Evolutionary conservation across 129 eudicot genomes (phyloP).

Genomic region (Escallonia rubra): DNA sequence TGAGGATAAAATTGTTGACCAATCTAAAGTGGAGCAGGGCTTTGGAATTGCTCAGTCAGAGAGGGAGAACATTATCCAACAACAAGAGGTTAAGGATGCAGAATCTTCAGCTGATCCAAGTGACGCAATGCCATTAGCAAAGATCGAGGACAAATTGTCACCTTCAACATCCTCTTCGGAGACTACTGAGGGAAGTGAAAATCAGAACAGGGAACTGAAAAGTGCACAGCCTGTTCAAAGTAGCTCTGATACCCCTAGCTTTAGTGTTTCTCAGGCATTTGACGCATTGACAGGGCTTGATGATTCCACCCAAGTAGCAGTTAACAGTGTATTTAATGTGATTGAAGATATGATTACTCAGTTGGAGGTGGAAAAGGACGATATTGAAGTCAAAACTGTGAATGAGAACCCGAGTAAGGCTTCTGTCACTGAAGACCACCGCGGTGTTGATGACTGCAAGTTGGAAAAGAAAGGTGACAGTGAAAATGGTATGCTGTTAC

Average conservation of each 20-base stretch:
- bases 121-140: constrained; percentile 18
- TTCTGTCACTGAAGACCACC: constrained; percentile 18
- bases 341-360: constrained; percentile 91
- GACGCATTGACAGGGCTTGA: constrained; percentile 85
- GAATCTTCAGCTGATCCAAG: constrained; percentile 25
- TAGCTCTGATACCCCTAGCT: constrained; percentile 30
- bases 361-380: constrained; percentile 50
- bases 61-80: constrained; percentile 12
- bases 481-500: constrained; percentile 10
- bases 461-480: constrained; percentile 23
- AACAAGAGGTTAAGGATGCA: constrained; percentile 21
- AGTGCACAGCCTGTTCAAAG: constrained; percentile 31
- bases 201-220: constrained; percentile 43
- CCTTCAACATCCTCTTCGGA: constrained; percentile 41
- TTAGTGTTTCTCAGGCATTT: constrained; percentile 71
- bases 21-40: constrained; percentile 20
- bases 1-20: constrained; percentile 27
- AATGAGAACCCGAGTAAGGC: constrained; percentile 11
- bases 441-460: constrained; percentile 7
- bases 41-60: constrained; percentile 16
- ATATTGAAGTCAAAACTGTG: constrained; percentile 20
- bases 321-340: constrained; percentile 80
- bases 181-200: constrained; percentile 29
- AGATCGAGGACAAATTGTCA: constrained; percentile 31
- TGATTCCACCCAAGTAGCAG: constrained; percentile 98